These are phyloP conservation scores for Chaetothyriales sp. DNA, from an alignment of 2,329 filamentous ascomycete species.

Conservation along the genomic window DNA sequence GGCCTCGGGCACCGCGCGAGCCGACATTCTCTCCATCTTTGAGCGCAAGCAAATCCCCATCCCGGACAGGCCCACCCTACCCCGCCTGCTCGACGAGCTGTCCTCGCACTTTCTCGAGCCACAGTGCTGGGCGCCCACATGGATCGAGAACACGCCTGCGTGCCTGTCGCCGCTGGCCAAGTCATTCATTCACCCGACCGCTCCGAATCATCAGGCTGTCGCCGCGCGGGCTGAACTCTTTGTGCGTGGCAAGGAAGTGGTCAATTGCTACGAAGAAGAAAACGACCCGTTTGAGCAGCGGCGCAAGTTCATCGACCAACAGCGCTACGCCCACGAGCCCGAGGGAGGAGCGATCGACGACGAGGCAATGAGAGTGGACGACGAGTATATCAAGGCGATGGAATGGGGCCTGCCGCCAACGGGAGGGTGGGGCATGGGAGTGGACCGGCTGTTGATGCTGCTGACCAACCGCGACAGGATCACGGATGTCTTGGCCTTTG, in stretches of 20 bases:
- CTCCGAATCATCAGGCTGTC: conserved; percentile 51
- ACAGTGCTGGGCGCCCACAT: conserved; percentile 57
- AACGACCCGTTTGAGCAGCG: conserved; percentile 82
- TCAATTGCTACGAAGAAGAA: conserved; percentile 97
- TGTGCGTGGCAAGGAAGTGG: conserved; percentile 63
- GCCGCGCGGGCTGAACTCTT: conserved; percentile 79
- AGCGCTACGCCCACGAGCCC: conserved; percentile 22
- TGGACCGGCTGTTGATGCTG: conserved; percentile 86
- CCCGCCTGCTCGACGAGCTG: conserved; percentile 68
- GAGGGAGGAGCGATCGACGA: conserved; percentile 36
- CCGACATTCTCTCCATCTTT: conserved; percentile 46
- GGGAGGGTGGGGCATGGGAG: conserved; percentile 87
- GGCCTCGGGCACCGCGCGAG: conserved; percentile 38
- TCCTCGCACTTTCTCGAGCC: conserved; percentile 66
- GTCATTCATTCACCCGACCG: conserved; percentile 56
- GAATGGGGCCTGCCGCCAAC: conserved; percentile 90
- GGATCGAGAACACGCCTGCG: conserved; percentile 79
- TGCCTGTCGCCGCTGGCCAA: conserved; percentile 87
- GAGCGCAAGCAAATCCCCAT: conserved; percentile 34
- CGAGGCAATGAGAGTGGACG: conserved; percentile 46
- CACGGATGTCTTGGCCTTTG: conserved; percentile 76
- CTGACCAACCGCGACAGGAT: conserved; percentile 69
- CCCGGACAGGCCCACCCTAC: conserved; percentile 43
- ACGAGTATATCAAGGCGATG: conserved; percentile 70
- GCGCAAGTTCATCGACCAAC: conserved; percentile 59